Evolutionary conservation across 2,329 filamentous ascomycete genomes (phyloP).

Genomic region (Beauveria bassiana): DNA sequence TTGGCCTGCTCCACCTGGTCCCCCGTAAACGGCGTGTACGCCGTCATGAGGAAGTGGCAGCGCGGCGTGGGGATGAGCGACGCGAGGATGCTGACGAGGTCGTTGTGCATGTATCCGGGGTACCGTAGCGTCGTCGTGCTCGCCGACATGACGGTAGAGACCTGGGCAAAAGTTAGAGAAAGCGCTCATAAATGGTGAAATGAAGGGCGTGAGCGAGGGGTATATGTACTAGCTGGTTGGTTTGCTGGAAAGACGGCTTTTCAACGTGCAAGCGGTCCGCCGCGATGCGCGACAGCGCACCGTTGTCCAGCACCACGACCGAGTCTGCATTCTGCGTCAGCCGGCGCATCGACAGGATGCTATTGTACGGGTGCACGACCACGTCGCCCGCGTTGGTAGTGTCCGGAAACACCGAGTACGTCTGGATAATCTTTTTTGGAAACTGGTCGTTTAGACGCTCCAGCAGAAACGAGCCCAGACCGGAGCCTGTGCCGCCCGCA

Average conservation of each 20-base stretch:
- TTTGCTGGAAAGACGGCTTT: conserved; percentile 93
- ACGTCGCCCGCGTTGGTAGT: conserved; percentile 81
- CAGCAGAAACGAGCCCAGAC: conserved; percentile 88
- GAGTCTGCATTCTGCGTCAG: conserved; percentile 95
- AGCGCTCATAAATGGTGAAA: too few relatives aligned
- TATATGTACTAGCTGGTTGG: conserved; percentile 72
- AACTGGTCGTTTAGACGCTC: conserved; percentile 96
- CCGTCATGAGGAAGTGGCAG: conserved; percentile 97
- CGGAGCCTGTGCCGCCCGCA: conserved; percentile 91
- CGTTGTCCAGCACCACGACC: conserved; percentile 95
- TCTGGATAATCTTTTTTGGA: conserved; percentile 98
- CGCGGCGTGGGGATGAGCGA: conserved; percentile 93
- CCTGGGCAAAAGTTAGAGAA: conserved; percentile 30
- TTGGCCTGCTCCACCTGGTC: conserved; percentile 96
- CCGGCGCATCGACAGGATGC: conserved; percentile 80
- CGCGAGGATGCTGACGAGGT: conserved; percentile 92
- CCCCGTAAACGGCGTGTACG: conserved; percentile 95
- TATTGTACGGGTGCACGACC: conserved; percentile 98
- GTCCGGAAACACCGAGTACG: conserved; percentile 96
- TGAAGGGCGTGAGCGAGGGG: too few relatives aligned
- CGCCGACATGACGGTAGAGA: conserved; percentile 97
- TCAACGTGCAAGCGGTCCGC: conserved; percentile 92
- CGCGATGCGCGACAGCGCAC: conserved; percentile 85
- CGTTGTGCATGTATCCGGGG: conserved; percentile 99
- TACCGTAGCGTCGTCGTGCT: conserved; percentile 95